Conservation (phyloP, 2,329 filamentous ascomycete genomes). For the Rhynchosporium graminicola region DNA sequence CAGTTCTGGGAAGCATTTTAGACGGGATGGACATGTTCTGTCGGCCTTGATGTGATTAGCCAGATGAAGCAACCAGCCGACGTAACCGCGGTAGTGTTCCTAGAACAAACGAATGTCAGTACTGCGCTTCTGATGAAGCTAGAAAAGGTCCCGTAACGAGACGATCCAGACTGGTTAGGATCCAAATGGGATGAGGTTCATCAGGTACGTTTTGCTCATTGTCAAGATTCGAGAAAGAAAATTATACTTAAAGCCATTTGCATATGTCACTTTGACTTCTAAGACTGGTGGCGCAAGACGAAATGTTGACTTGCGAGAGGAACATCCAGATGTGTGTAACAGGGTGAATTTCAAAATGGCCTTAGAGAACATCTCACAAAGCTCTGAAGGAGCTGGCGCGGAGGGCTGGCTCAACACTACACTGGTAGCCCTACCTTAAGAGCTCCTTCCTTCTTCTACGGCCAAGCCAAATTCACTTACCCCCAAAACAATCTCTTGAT, state of each 20-base stretch:
- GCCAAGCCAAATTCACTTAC: too few species aligned
- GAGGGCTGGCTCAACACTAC: too few species aligned
- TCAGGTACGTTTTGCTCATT: background rate
- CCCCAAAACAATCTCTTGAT: too few species aligned
- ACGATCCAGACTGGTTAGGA: background rate
- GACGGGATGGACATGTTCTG: constrained; percentile 1
- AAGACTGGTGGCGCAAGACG: background rate
- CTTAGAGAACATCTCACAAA: too few species aligned
- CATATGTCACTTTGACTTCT: constrained; percentile 2
- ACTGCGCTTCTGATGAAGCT: background rate
- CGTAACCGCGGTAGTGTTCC: background rate
- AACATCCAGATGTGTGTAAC: background rate
- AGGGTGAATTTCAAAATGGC: background rate
- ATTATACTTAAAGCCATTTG: background rate
- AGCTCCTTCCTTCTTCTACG: too few species aligned
- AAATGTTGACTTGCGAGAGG: background rate
- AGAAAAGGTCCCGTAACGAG: background rate
- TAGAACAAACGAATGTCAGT: background rate
- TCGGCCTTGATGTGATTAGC: background rate
- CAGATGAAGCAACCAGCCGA: background rate
- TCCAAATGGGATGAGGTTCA: background rate
- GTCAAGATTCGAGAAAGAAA: background rate
- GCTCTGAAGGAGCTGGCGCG: too few species aligned
- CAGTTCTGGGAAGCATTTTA: background rate
- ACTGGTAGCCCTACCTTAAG: too few species aligned